Conservation (phyloP, 2,329 filamentous ascomycete genomes). For the Neopestalotiopsis sp. region DNA sequence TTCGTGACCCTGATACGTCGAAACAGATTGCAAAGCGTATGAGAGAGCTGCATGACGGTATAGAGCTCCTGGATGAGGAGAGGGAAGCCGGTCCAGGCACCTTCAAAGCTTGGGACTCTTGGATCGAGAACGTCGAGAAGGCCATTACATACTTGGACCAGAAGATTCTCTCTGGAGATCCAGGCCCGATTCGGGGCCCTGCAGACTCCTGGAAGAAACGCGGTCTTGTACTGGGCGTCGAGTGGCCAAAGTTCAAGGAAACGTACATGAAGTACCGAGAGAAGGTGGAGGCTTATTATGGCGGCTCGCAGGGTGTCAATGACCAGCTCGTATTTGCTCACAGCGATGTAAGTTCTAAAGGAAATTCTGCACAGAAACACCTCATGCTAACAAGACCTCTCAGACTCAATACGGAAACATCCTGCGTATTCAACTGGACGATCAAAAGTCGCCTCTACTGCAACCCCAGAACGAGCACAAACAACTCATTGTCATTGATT, state of each 20-base stretch:
- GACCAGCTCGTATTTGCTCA: slow-evolving; percentile 91
- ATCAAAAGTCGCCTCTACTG: slow-evolving; percentile 83
- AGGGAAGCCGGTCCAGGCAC: slow-evolving; percentile 79
- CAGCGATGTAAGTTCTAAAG: slow-evolving; percentile 75
- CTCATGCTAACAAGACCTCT: slow-evolving; percentile 17
- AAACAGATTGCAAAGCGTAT: slow-evolving; percentile 96
- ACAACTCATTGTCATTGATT: slow-evolving; percentile 96
- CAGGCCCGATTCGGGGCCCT: slow-evolving; percentile 33
- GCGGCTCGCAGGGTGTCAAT: slow-evolving; percentile 69
- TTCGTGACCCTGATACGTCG: slow-evolving; percentile 83
- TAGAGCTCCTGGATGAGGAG: slow-evolving; percentile 83
- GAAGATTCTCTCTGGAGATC: slow-evolving; percentile 58
- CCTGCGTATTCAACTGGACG: slow-evolving; percentile 71
- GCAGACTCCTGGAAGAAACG: slow-evolving; percentile 67
- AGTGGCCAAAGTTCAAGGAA: slow-evolving; percentile 79
- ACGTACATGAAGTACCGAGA: slow-evolving; percentile 79
- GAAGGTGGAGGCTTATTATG: slow-evolving; percentile 76
- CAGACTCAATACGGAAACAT: slow-evolving; percentile 99
- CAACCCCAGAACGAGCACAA: slow-evolving; percentile 93
- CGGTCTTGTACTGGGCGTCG: slow-evolving; percentile 81
- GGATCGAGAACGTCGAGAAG: slow-evolving; percentile 72
- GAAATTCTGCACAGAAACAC: background rate
- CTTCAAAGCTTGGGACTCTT: slow-evolving; percentile 94
- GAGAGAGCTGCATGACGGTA: slow-evolving; percentile 92
- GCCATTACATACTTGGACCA: slow-evolving; percentile 62